These are phyloP conservation scores for Pseudoscleropodium purum DNA, from an alignment of 225 moss, liverwort and hornwort genomes.

Conservation along the genomic window DNA sequence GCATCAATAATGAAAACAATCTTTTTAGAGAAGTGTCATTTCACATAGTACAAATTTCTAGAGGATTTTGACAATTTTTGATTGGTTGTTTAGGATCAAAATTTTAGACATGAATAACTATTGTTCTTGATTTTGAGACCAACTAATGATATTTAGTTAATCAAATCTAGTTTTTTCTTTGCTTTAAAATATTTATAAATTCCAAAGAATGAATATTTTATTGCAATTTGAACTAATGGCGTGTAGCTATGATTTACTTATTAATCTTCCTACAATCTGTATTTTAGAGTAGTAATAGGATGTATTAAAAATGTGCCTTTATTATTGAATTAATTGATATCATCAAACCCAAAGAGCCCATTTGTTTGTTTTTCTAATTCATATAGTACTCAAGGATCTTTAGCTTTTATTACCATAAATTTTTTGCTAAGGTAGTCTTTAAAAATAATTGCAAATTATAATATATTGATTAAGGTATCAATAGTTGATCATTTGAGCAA, in stretches of 20 bases:
- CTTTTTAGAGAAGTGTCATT: neutral
- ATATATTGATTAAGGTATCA: no score
- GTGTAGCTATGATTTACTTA: neutral
- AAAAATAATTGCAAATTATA: rapidly evolving
- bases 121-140: rapidly evolving
- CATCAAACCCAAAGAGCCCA: rapidly evolving
- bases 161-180: neutral
- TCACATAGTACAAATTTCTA: rapidly evolving
- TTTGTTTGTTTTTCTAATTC: neutral
- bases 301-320: no score
- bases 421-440: rapidly evolving
- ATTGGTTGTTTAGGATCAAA: rapidly evolving
- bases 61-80: rapidly evolving
- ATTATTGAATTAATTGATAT: no score
- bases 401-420: neutral
- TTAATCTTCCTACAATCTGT: rapidly evolving
- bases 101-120: no score
- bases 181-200: neutral
- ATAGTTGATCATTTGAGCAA: no score
- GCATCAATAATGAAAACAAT: neutral
- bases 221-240: neutral
- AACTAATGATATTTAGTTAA: neutral
- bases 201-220: rapidly evolving
- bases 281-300: rapidly evolving
- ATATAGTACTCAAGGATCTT: rapidly evolving